These are phyloP conservation scores for Cladorrhinum samala DNA, from an alignment of 495 filamentous ascomycete genomes.

Conservation along the genomic window DNA sequence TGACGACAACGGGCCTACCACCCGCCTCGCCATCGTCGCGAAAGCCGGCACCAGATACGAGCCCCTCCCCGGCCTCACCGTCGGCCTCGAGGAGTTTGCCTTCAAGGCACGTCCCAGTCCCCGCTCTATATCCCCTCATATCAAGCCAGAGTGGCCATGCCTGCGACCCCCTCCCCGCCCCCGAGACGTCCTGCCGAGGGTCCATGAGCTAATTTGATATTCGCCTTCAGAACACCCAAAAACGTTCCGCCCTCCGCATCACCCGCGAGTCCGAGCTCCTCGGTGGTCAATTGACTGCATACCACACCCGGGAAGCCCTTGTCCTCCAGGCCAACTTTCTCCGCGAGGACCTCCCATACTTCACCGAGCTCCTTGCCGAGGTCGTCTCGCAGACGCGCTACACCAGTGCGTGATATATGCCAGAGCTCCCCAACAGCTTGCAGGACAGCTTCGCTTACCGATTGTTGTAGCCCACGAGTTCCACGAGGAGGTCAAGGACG, in stretches of 20 bases:
- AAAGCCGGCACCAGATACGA: conserved; percentile 92
- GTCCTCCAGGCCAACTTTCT: conserved; percentile 91
- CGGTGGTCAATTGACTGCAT: conserved; percentile 74
- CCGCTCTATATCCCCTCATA: background rate
- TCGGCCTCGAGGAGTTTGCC: conserved; percentile 85
- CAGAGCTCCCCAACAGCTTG: background rate
- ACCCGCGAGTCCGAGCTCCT: conserved; percentile 90
- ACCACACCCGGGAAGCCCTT: conserved; percentile 88
- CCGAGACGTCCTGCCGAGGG: background rate
- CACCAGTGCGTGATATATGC: conserved; percentile 52
- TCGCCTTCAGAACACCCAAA: conserved; percentile 64
- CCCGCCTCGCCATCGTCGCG: conserved; percentile 81
- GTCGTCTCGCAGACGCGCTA: conserved; percentile 83
- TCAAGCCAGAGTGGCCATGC: conserved; percentile 6
- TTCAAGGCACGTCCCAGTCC: conserved; percentile 70
- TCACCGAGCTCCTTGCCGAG: conserved; percentile 90
- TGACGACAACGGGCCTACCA: conserved; percentile 81
- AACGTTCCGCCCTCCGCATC: conserved; percentile 83
- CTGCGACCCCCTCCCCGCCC: conserved; percentile 10
- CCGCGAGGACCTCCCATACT: conserved; percentile 92
- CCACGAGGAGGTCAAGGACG: conserved; percentile 71
- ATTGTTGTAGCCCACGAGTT: conserved; percentile 67
- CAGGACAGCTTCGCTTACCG: conserved; percentile 16
- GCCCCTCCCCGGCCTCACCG: conserved; percentile 77
- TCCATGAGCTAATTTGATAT: conserved; percentile 45